Percentiles rank a stretch among this genome's conserved stretches.
Evolutionary conservation across 805 yeast genomes (phyloP).

Genomic region (Komagataella mondaviorum): DNA sequence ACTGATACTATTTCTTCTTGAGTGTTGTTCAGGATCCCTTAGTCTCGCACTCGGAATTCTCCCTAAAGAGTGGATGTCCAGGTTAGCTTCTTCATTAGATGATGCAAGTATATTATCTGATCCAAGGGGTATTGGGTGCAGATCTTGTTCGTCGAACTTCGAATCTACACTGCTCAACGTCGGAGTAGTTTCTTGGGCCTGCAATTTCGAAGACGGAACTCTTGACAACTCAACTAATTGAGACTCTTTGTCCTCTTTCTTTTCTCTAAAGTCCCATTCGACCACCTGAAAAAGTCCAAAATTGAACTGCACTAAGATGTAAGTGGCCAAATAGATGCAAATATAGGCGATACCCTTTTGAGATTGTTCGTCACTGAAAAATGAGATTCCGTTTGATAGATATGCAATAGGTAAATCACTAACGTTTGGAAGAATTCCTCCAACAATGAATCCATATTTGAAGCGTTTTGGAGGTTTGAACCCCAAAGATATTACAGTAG

Average conservation of each 20-base stretch:
- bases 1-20: not conserved
- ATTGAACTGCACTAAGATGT: conserved; percentile 36
- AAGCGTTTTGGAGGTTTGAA: conserved; percentile 45
- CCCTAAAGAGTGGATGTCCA: not conserved
- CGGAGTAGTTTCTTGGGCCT: not conserved
- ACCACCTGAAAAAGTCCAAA: conserved; percentile 36
- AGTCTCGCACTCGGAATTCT: not conserved
- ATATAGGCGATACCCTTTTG: conserved; percentile 34
- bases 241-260: conserved; percentile 3
- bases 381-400: conserved; percentile 27
- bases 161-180: not conserved
- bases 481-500: conserved; percentile 18
- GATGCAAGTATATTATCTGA: not conserved
- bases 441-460: conserved; percentile 59
- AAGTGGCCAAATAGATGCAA: conserved; percentile 41
- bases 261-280: conserved; percentile 34
- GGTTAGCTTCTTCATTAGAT: not conserved
- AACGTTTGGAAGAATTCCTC: conserved; percentile 63
- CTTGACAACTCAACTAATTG: not conserved
- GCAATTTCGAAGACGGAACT: not conserved
- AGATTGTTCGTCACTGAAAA: conserved; percentile 17
- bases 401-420: conserved; percentile 72
- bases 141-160: conserved; percentile 1
- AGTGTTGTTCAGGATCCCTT: not conserved
- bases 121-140: not conserved